These are phyloP conservation scores for Viridothelium virens DNA, from an alignment of 495 filamentous ascomycete species.

Conservation along the genomic window DNA sequence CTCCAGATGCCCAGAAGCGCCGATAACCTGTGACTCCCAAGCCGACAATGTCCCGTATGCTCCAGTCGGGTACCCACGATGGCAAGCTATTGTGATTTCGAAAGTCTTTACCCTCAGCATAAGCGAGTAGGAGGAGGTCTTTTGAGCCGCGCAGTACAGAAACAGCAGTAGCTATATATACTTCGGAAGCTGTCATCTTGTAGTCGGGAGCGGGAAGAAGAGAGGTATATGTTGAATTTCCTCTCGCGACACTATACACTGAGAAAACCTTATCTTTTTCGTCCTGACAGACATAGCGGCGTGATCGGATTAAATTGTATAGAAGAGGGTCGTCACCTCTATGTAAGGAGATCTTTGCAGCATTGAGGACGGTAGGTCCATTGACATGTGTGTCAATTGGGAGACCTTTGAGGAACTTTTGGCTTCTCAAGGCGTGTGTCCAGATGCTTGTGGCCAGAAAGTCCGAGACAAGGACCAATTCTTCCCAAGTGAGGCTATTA, in stretches of 20 bases:
- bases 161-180: not conserved
- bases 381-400: not conserved
- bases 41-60: not conserved
- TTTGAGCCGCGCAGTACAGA: not conserved
- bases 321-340: not conserved
- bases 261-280: not conserved
- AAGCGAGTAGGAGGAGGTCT: not conserved
- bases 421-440: not conserved
- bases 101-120: not conserved
- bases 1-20: not conserved
- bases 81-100: not conserved
- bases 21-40: not conserved
- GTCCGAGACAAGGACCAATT: not conserved
- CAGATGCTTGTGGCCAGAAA: not conserved
- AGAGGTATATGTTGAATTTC: not conserved
- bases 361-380: not conserved
- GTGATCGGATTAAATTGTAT: not conserved
- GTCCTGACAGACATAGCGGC: not conserved
- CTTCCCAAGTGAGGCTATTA: not conserved
- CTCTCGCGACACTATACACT: not conserved
- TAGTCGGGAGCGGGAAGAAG: not conserved
- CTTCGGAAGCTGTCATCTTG: not conserved
- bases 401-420: not conserved
- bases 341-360: not conserved
- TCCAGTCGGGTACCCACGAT: not conserved